These are phyloP conservation scores for Claviceps sp. DNA, from an alignment of 2,329 filamentous ascomycete genomes.

Conservation along the genomic window DNA sequence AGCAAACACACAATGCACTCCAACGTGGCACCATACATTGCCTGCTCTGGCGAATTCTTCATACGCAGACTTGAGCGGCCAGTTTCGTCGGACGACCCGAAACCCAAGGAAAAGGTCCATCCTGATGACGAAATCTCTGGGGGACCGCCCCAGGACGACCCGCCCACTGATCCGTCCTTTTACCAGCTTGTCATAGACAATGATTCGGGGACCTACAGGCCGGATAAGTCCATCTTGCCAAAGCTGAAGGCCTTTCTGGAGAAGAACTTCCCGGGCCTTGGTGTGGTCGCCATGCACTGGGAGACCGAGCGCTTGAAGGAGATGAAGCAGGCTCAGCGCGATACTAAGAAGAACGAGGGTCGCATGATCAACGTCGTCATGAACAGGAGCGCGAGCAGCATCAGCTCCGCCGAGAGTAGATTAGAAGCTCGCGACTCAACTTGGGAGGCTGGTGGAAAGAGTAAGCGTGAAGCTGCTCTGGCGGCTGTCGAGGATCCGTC, in stretches of 20 bases:
- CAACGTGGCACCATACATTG: constrained; percentile 81
- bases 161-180: constrained; percentile 34
- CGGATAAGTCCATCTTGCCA: constrained; percentile 64
- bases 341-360: constrained; percentile 56
- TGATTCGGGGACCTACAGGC: constrained; percentile 85
- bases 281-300: constrained; percentile 62
- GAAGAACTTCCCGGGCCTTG: constrained; percentile 62
- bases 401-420: constrained; percentile 41
- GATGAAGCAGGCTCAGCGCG: constrained; percentile 64
- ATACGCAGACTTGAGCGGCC: constrained; percentile 52
- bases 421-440: constrained; percentile 31
- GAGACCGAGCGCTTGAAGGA: constrained; percentile 59
- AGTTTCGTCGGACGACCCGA: constrained; percentile 26
- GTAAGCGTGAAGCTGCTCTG: constrained; percentile 37
- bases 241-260: constrained; percentile 57
- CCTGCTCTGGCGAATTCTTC: constrained; percentile 88
- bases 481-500: constrained; percentile 38
- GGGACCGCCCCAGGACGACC: constrained; percentile 30
- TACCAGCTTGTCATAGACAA: constrained; percentile 94
- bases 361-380: constrained; percentile 39
- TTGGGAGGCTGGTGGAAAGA: constrained; percentile 29
- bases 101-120: constrained; percentile 35
- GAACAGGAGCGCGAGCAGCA: constrained; percentile 38
- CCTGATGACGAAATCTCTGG: constrained; percentile 32
- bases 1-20: constrained; percentile 97